These are phyloP conservation scores for Sugiyamaella boreocaroliniensis DNA, from an alignment of 805 yeast genomes.

Conservation along the genomic window DNA sequence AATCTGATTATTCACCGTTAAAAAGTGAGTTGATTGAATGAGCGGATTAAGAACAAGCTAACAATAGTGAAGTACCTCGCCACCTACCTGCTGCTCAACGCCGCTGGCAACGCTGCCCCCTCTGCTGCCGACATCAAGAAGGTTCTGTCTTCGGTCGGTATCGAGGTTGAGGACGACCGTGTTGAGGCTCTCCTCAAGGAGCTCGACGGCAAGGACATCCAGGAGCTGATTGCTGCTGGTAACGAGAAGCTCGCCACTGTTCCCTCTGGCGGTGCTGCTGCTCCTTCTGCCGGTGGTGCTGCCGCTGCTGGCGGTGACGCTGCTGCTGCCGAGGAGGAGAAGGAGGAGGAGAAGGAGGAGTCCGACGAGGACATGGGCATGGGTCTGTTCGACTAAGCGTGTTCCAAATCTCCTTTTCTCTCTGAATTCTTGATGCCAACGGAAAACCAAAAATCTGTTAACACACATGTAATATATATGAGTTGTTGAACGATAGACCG, in stretches of 20 bases:
- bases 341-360: slow-evolving; percentile 52
- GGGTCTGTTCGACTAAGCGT: slow-evolving; percentile 92
- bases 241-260: slow-evolving; percentile 93
- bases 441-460: background rate
- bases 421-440: too few species aligned
- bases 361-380: slow-evolving; percentile 37
- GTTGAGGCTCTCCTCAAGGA: slow-evolving; percentile 72
- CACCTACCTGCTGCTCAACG: slow-evolving; percentile 96
- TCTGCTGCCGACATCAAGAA: slow-evolving; percentile 84
- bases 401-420: background rate
- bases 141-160: slow-evolving; percentile 90
- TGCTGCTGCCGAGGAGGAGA: slow-evolving; percentile 66
- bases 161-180: slow-evolving; percentile 88
- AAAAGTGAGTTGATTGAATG: slow-evolving; percentile 19
- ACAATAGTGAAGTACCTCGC: slow-evolving; percentile 92
- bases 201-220: slow-evolving; percentile 88
- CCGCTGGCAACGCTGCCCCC: slow-evolving; percentile 95
- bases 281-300: slow-evolving; percentile 64
- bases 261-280: slow-evolving; percentile 97
- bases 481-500: background rate
- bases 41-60: background rate
- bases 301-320: slow-evolving; percentile 65
- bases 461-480: background rate
- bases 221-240: slow-evolving; percentile 91
- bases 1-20: slow-evolving; percentile 13